phyloP scores from a whole-genome alignment of 2,329 filamentous ascomycete species.

The Exophiala oligosperma region DNA sequence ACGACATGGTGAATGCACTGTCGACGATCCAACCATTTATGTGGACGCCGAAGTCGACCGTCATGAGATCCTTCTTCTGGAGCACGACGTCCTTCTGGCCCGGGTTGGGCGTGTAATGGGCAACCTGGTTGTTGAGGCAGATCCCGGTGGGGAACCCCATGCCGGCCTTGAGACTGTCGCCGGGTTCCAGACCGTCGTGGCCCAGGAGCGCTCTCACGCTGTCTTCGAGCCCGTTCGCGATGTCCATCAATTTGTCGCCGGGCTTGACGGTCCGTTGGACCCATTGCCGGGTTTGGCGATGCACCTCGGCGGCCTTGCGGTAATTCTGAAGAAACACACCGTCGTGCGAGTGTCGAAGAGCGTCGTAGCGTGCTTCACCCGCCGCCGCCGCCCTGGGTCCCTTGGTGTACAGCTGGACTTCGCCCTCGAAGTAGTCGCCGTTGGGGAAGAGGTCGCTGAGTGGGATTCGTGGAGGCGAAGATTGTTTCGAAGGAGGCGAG shows the following conservation, averaged over 20 bases:
- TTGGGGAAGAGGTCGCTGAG: slow-evolving; percentile 48
- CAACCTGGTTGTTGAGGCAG: slow-evolving; percentile 54
- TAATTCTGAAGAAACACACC: slow-evolving; percentile 54
- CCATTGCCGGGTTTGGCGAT: slow-evolving; percentile 56
- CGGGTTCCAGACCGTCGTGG: slow-evolving; percentile 53
- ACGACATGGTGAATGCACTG: slow-evolving; percentile 76
- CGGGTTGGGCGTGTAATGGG: slow-evolving; percentile 59
- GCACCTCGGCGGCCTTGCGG: slow-evolving; percentile 57
- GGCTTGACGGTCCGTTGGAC: slow-evolving; percentile 52
- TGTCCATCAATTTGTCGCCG: slow-evolving; percentile 48
- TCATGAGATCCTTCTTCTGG: slow-evolving; percentile 73
- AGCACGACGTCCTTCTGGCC: slow-evolving; percentile 69
- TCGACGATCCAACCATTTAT: slow-evolving; percentile 79
- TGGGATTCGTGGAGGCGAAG: slow-evolving; percentile 48
- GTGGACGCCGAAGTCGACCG: slow-evolving; percentile 80
- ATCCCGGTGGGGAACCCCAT: slow-evolving; percentile 59
- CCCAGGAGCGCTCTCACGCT: slow-evolving; percentile 52
- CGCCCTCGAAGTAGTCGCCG: slow-evolving; percentile 47
- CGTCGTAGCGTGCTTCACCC: slow-evolving; percentile 48
- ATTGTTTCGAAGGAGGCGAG: slow-evolving; percentile 36
- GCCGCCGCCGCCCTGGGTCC: slow-evolving; percentile 48
- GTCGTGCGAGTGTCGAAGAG: slow-evolving; percentile 43
- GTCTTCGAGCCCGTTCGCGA: slow-evolving; percentile 57
- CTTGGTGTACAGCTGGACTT: slow-evolving; percentile 49
- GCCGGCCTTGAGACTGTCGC: slow-evolving; percentile 52